Base-by-base conservation (phyloP, 2,329 filamentous ascomycete genomes). In the Trichoderma gracile region DNA sequence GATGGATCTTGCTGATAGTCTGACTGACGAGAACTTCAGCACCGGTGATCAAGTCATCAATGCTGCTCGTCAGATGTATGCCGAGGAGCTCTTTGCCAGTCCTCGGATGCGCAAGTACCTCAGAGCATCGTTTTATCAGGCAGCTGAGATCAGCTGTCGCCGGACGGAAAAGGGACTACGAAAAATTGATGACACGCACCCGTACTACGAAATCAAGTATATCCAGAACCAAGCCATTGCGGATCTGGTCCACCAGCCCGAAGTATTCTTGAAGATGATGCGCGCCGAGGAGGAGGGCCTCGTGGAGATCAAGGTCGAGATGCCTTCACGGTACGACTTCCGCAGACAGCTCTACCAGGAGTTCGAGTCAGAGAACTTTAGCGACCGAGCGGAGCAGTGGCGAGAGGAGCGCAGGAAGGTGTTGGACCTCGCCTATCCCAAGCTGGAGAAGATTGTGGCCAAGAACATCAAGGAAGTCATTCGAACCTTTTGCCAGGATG, bases 141-240 rank as follows among this genome's bases (percentile, higher is more conserved):
- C 89, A 69, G 92, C 93, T 25, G 85, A 91, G 63, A 88, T 99
- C 66, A 93, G 94, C 78, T 96, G 93, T 75, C 87, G 86, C 67
- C 88, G 95, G 63, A 99, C 95, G 0, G 93, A 98, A 66, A 99
- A 98, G 78, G 95, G 95, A 30, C 80, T 97, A 60, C 90, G 91
- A 64, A 91, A 92, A 73, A 98, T 99, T 70, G 93, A 97, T 71
- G 94, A 98, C 67, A 88, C 95, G 25, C 93, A 98, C 72, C 92
- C 93, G 0, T 98, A 96, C 77, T 98, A 98, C 74, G 95, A 98
- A 76, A 92, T 99, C 80, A 97, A 99, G 77, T 99, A 99, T 71
- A 83, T 99, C 21, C 88, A 92, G 68, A 93, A 95, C 71, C 93
- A 97, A 76, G 91, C 91, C 8, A 90, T 97, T 67, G 81, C 82